These are phyloP conservation scores for Trametes coccinea DNA, from an alignment of 768 basidiomycete genomes.

Conservation along the genomic window DNA sequence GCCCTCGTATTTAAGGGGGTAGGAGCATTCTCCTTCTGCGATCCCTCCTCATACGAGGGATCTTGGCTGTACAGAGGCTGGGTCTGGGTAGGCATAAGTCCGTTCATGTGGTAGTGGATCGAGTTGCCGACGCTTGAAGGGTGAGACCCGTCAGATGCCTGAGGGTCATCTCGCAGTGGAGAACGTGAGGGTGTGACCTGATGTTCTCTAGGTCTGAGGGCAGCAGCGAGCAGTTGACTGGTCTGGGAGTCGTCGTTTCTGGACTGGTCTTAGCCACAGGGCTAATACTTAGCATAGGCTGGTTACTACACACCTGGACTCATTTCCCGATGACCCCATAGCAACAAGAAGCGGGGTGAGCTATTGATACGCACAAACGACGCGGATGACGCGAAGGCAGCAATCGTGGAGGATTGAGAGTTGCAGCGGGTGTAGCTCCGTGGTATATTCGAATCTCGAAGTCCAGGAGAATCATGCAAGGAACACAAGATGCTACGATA, in stretches of 20 bases:
- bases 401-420: neutral
- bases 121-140: slow-evolving; percentile 27
- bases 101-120: slow-evolving; percentile 56
- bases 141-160: neutral
- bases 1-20: slow-evolving; percentile 16
- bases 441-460: neutral
- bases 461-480: neutral
- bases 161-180: neutral
- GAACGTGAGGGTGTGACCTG: neutral
- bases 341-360: neutral
- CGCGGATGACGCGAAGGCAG: slow-evolving; percentile 3
- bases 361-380: neutral
- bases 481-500: neutral
- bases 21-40: slow-evolving; percentile 55
- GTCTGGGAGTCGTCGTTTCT: slow-evolving; percentile 28
- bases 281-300: neutral
- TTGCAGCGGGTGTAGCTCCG: neutral
- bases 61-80: slow-evolving; percentile 45
- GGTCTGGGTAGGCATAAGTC: slow-evolving; percentile 54
- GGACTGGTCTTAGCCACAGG: neutral
- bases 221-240: slow-evolving; percentile 24
- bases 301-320: neutral
- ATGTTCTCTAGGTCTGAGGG: slow-evolving; percentile 12
- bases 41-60: slow-evolving; percentile 38
- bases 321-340: slow-evolving; percentile 1